Conservation (phyloP, 176 grass and related monocot genomes). For the Dendrocalamus sinicus region DNA sequence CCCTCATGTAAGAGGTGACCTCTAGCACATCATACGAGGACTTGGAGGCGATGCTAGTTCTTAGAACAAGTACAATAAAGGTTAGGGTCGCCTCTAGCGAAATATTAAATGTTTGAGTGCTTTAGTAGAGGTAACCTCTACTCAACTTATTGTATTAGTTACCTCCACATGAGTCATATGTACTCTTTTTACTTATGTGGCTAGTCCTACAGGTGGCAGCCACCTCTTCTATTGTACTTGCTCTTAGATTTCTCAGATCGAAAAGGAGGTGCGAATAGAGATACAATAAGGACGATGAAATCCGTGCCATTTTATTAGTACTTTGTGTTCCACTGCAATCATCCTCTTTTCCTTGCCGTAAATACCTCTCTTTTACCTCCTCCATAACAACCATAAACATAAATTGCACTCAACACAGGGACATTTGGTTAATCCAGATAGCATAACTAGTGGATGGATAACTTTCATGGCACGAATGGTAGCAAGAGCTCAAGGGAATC, state of each 20-base stretch:
- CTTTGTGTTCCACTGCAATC: neutral
- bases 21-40: too few species aligned
- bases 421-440: neutral
- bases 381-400: neutral
- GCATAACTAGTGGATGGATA: neutral
- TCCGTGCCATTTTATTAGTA: neutral
- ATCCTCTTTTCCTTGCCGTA: neutral
- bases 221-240: too few species aligned
- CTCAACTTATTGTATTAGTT: too few species aligned
- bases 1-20: too few species aligned
- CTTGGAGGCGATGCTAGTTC: too few species aligned
- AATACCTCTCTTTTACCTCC: neutral
- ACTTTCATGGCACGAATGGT: neutral
- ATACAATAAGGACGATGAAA: neutral
- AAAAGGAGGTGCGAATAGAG: neutral
- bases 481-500: neutral
- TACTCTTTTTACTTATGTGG: too few species aligned
- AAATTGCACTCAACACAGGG: neutral
- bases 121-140: too few species aligned
- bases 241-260: neutral
- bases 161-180: too few species aligned
- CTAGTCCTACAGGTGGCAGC: too few species aligned
- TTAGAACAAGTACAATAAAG: too few species aligned
- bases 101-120: too few species aligned
- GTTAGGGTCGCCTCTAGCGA: too few species aligned